Evolutionary conservation across 495 filamentous ascomycete species (phyloP).

Genomic region (Neurospora intermedia): DNA sequence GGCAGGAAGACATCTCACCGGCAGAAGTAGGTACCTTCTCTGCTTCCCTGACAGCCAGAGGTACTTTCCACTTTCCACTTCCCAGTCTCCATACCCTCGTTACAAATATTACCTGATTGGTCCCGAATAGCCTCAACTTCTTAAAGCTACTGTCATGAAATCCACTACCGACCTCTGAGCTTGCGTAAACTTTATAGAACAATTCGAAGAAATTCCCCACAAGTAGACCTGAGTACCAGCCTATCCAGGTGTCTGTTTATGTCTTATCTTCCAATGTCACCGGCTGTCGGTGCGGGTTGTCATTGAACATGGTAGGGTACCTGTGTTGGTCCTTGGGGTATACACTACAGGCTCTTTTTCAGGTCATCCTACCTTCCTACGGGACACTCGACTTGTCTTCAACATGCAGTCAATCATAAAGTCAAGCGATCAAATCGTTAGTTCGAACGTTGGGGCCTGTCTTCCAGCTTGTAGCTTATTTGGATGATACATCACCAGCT

Average conservation of each 20-base stretch:
- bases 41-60: neutral
- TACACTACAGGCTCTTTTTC: neutral
- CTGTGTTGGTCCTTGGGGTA: neutral
- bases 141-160: neutral
- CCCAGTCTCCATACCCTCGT: neutral
- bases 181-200: neutral
- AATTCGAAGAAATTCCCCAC: neutral
- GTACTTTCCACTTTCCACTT: neutral
- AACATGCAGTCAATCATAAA: no score
- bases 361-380: no score
- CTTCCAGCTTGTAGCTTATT: no score
- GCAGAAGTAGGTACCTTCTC: neutral
- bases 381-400: no score
- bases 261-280: neutral
- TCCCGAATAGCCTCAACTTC: neutral
- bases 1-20: neutral
- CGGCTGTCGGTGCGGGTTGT: neutral
- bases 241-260: neutral
- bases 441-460: no score
- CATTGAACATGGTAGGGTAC: neutral
- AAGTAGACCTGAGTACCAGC: accelerated
- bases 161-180: neutral
- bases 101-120: neutral
- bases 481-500: no score
- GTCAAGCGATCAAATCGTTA: no score